Evolutionary conservation across 2,329 filamentous ascomycete genomes (phyloP), one percentile per base, ranked within the genome.

Genomic region (Balansia obtecta): DNA sequence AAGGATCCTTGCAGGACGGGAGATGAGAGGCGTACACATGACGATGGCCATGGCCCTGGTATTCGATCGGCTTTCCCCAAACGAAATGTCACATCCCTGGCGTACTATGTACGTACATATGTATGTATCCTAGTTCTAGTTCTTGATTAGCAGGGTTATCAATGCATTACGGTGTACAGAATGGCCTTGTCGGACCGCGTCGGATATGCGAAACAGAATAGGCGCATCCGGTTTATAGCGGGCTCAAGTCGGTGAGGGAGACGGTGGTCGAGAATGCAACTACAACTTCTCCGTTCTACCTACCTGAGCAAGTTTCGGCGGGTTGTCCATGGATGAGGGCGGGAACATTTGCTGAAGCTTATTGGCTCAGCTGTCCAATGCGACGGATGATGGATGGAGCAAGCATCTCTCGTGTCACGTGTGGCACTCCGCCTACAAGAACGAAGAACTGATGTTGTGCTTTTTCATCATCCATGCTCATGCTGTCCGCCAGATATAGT

Each of bases 161-260:
- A 5, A 27, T 27, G 27, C 27, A 27, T 27, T 27, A 27, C 27
- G 27, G 27, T 27, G 5, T 13, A 18, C 38, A 12, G 18, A 20
- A 18, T 41, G 39, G 22, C 18, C n/a, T 13, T 12, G 39, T 11
- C 16, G 16, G 16, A 13, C n/a, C 9, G 18, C 2, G n/a, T 6
- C 34, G 15, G 34, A 50, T 40, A 33, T 34, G 43, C 45, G 37
- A 27, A 43, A 41, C 47, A 43, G 39, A 45, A 44, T 32, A 33
- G 44, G 27, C 46, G 49, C 49, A 51, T 53, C 49, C 40, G 41
- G 42, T 49, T 46, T 48, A 49, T 48, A 49, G 51, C 40, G 43
- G 43, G 27, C 8, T 27, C 2, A 27, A 27, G 27, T 27, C 27
- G 27, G 27, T 27, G 32, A 32, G 6, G 1, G 7, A 18, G n/a